Evolutionary conservation across 1,139 yeast species (phyloP).

Genomic region (Pichia sp.): DNA sequence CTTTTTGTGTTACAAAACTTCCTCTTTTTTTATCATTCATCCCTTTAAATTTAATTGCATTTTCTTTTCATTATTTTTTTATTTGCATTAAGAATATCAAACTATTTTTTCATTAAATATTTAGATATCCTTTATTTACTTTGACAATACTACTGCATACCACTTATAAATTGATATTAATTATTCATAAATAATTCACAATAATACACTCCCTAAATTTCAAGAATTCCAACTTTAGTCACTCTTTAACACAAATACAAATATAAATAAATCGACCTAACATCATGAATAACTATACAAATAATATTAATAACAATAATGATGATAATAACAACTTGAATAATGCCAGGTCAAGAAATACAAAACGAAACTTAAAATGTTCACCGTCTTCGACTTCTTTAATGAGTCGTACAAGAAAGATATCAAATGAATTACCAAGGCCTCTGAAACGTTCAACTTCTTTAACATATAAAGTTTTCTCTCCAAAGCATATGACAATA

Average conservation of each 20-base stretch:
- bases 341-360: constrained; percentile 5
- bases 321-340: not conserved
- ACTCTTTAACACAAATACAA: not conserved
- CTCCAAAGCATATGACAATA: constrained; percentile 16
- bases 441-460: constrained; percentile 27
- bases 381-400: constrained; percentile 7
- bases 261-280: not conserved
- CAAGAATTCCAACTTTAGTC: constrained; percentile 8
- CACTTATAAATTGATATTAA: not conserved
- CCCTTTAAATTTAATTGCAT: not conserved
- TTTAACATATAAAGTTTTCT: constrained; percentile 19
- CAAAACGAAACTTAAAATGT: not conserved
- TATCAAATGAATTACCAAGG: constrained; percentile 18
- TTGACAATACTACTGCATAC: not conserved
- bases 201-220: not conserved
- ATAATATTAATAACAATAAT: not conserved
- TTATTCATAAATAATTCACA: not conserved
- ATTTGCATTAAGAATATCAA: not conserved
- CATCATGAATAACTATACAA: not conserved
- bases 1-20: not conserved
- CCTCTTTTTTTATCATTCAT: not conserved
- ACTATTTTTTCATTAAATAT: not conserved
- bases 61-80: not conserved
- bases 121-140: not conserved
- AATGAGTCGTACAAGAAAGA: constrained; percentile 14